These are phyloP conservation scores for Neolentinus lepideus DNA, from an alignment of 1,284 basidiomycete species.

Conservation along the genomic window DNA sequence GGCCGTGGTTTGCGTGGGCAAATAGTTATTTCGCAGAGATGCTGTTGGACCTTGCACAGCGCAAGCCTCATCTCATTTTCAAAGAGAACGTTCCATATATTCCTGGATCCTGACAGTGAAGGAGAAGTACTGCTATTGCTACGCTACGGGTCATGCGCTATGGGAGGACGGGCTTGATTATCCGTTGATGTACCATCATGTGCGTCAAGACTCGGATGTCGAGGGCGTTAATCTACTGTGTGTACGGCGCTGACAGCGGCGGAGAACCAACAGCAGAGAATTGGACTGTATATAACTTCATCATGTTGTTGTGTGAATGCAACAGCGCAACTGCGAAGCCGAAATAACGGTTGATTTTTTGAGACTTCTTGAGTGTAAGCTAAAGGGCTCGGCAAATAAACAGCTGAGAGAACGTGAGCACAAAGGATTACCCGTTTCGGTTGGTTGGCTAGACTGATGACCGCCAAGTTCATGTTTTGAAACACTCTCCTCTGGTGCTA, in stretches of 20 bases:
- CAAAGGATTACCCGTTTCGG: background rate
- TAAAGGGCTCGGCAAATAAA: background rate
- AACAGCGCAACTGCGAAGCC: background rate
- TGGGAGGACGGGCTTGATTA: background rate
- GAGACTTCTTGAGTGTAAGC: background rate
- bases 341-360: background rate
- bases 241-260: no score
- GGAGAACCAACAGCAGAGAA: no score
- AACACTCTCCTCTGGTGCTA: background rate
- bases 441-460: background rate
- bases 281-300: no score
- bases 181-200: no score
- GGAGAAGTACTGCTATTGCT: background rate
- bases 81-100: conserved; percentile 24
- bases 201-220: no score
- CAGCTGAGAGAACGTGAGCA: background rate
- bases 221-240: no score
- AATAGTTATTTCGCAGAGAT: conserved; percentile 78
- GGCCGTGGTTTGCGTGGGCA: conserved; percentile 79
- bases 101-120: conserved; percentile 2
- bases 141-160: background rate
- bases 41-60: conserved; percentile 65
- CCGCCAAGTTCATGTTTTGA: background rate
- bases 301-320: no score
- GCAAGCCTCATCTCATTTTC: conserved; percentile 66